phyloP scores from a whole-genome alignment of 495 filamentous ascomycete species.

The Neurospora sp. region DNA sequence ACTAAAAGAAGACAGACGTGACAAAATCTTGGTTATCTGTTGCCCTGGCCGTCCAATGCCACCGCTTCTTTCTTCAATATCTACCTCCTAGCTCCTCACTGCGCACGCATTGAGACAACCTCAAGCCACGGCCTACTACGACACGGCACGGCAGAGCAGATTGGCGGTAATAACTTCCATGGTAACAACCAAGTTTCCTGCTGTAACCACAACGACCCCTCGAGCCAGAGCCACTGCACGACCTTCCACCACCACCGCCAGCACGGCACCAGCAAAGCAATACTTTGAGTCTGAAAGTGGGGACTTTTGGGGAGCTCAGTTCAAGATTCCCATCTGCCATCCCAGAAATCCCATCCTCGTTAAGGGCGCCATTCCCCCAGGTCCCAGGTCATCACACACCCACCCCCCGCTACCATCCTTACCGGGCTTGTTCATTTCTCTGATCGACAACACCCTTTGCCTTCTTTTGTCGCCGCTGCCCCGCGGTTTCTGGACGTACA shows the following conservation, averaged over 20 bases:
- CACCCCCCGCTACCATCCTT: conserved; percentile 1
- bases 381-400: neutral
- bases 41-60: neutral
- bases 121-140: neutral
- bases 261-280: neutral
- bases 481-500: neutral
- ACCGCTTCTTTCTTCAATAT: neutral
- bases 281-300: neutral
- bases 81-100: neutral
- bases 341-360: conserved; percentile 22
- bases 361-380: neutral
- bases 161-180: neutral
- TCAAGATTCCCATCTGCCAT: conserved; percentile 6
- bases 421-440: neutral
- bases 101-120: neutral
- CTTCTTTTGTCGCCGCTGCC: neutral
- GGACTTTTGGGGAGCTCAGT: neutral
- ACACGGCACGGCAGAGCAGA: neutral
- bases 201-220: neutral
- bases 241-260: neutral
- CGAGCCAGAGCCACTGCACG: neutral
- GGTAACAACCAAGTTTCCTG: neutral
- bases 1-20: neutral
- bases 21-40: neutral
- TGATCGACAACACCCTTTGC: conserved; percentile 1